Evolutionary conservation across 2,329 filamentous ascomycete species (phyloP).

Genomic region (Thelonectria blattea): DNA sequence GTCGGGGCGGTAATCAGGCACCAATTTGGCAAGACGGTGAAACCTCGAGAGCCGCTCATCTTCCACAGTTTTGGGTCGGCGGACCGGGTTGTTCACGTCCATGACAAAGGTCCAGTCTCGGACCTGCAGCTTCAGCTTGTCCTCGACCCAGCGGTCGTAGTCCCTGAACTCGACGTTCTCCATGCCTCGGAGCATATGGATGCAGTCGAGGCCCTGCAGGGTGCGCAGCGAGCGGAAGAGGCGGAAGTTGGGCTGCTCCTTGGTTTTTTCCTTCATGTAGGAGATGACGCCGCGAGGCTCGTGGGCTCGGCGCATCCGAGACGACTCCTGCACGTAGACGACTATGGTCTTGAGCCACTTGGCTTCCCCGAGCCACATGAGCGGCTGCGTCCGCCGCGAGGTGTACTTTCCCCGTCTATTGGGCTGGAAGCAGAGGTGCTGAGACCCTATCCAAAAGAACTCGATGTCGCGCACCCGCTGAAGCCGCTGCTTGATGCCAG

Average conservation of each 20-base stretch:
- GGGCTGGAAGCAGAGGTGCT: constrained; percentile 35
- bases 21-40: constrained; percentile 31
- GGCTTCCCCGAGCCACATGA: constrained; percentile 46
- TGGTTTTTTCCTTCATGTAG: not conserved
- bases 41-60: constrained; percentile 25
- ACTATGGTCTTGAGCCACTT: constrained; percentile 49
- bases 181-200: constrained; percentile 45
- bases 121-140: constrained; percentile 17
- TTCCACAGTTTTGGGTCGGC: constrained; percentile 22
- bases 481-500: constrained; percentile 48
- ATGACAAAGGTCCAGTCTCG: constrained; percentile 41
- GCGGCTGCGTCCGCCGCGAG: constrained; percentile 47
- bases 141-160: constrained; percentile 36
- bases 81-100: constrained; percentile 36
- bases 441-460: constrained; percentile 50
- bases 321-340: constrained; percentile 49
- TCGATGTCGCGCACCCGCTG: constrained; percentile 54
- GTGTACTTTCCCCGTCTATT: constrained; percentile 33
- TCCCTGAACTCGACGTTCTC: constrained; percentile 50
- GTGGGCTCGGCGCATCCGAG: constrained; percentile 44
- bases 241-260: not conserved
- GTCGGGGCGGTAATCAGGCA: constrained; percentile 11
- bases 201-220: constrained; percentile 36
- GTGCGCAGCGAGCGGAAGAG: not conserved
- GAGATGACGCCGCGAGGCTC: constrained; percentile 38